phyloP scores from a whole-genome alignment of 2,329 filamentous ascomycete genomes.

The Triangularia setosa region DNA sequence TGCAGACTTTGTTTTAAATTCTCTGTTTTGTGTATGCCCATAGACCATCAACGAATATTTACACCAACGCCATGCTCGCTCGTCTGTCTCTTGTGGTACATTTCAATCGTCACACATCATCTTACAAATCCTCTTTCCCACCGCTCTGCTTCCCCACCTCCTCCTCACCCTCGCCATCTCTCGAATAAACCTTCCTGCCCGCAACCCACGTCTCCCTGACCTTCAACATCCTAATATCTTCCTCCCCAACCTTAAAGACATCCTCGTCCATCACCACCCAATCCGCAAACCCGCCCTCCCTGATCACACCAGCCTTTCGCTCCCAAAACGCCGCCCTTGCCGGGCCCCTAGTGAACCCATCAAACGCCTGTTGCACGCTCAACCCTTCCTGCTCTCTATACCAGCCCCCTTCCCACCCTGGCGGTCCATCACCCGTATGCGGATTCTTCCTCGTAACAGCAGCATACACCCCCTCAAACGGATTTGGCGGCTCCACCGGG shows the following conservation, averaged over 20 bases:
- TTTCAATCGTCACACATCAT: not conserved
- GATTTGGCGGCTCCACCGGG: slow-evolving; percentile 65
- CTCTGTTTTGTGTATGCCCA: not conserved
- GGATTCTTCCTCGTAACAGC: slow-evolving; percentile 60
- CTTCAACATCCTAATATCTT: slow-evolving; percentile 49
- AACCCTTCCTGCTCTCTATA: slow-evolving; percentile 53
- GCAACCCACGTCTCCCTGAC: slow-evolving; percentile 68
- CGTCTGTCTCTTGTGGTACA: not conserved
- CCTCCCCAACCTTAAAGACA: slow-evolving; percentile 46
- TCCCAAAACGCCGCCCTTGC: slow-evolving; percentile 59
- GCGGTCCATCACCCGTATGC: slow-evolving; percentile 48
- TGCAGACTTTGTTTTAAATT: slow-evolving; percentile 19
- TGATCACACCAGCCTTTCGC: slow-evolving; percentile 55
- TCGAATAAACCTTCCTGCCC: slow-evolving; percentile 48
- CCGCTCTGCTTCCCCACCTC: slow-evolving; percentile 8
- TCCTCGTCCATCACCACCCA: slow-evolving; percentile 66
- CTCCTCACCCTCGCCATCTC: slow-evolving; percentile 20
- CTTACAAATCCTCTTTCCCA: not conserved
- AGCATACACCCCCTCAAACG: slow-evolving; percentile 66
- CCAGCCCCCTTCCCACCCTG: slow-evolving; percentile 53
- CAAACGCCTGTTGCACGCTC: slow-evolving; percentile 54
- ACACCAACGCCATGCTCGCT: not conserved
- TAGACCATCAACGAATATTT: not conserved
- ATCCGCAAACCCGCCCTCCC: slow-evolving; percentile 60
- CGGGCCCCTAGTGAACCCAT: slow-evolving; percentile 58